Evolutionary conservation across 495 filamentous ascomycete species (phyloP).

Genomic region (Tuber borchii): DNA sequence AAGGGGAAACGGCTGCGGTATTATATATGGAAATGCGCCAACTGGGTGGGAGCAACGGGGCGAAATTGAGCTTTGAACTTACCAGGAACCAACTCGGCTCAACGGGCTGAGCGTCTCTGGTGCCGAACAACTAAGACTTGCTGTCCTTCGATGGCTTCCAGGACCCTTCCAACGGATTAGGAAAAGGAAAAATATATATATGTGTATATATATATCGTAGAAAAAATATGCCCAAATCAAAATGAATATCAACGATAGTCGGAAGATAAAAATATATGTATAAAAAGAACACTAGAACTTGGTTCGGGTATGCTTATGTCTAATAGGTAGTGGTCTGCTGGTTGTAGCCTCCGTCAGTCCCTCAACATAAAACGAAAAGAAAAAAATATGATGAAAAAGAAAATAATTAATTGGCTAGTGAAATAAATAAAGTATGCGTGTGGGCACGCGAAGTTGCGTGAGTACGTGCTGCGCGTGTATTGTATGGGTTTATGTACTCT

Average conservation of each 20-base stretch:
- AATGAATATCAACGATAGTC: background rate
- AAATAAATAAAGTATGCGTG: constrained; percentile 12
- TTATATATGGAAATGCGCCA: constrained; percentile 41
- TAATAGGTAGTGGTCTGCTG: background rate
- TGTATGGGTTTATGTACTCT: background rate
- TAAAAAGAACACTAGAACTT: background rate
- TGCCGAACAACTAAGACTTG: constrained; percentile 12
- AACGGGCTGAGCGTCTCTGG: constrained; percentile 27
- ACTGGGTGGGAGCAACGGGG: constrained; percentile 31
- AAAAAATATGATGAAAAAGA: constrained; percentile 4
- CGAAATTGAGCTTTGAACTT: constrained; percentile 30
- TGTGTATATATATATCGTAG: background rate
- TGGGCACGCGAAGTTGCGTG: constrained; percentile 24
- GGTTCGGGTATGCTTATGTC: background rate
- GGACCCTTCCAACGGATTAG: constrained; percentile 6
- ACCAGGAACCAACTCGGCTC: constrained; percentile 36
- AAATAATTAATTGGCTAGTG: constrained; percentile 24
- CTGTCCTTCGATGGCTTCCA: constrained; percentile 14
- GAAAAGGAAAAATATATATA: constrained; percentile 3
- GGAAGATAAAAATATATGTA: constrained; percentile 5
- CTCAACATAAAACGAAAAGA: constrained; percentile 1
- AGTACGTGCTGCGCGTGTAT: constrained; percentile 28
- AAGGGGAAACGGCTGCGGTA: constrained; percentile 39
- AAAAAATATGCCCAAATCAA: background rate
- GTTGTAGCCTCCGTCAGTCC: background rate